Evolutionary conservation across 164 flowering plant species (phyloP).

Genomic region (Liriodendron chinense): DNA sequence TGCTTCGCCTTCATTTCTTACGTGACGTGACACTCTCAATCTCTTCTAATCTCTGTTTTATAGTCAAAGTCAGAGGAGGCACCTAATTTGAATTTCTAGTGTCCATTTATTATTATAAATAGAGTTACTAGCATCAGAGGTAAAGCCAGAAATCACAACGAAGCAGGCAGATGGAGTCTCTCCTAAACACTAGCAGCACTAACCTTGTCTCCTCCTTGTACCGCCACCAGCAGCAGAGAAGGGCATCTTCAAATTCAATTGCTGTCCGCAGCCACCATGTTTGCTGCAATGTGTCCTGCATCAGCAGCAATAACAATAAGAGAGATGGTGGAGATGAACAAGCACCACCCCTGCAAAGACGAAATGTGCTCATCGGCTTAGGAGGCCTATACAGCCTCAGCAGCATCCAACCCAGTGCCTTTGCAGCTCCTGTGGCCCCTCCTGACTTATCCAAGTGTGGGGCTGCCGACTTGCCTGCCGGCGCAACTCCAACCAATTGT

Average conservation of each 20-base stretch:
- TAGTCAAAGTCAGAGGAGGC: too few relatives aligned
- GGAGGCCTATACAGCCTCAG: conserved; percentile 11
- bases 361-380: conserved; percentile 19
- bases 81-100: too few relatives aligned
- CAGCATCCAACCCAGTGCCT: not conserved
- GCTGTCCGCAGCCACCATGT: not conserved
- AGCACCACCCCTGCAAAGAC: conserved; percentile 5
- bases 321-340: not conserved
- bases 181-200: not conserved
- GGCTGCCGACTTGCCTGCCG: conserved; percentile 15
- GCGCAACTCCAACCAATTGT: conserved; percentile 19
- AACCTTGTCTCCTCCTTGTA: not conserved
- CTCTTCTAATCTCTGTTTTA: too few relatives aligned
- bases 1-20: too few relatives aligned
- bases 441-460: conserved; percentile 24
- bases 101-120: too few relatives aligned
- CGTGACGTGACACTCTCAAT: too few relatives aligned
- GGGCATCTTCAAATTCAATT: not conserved
- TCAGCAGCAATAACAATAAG: not conserved
- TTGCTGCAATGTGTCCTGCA: not conserved
- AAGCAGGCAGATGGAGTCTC: not conserved
- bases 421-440: conserved; percentile 4
- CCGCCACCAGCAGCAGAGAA: not conserved
- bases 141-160: not conserved
- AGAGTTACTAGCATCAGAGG: not conserved